Evolutionary conservation across 163 green algal species (phyloP).

Genomic region (Prototheca cutis): DNA sequence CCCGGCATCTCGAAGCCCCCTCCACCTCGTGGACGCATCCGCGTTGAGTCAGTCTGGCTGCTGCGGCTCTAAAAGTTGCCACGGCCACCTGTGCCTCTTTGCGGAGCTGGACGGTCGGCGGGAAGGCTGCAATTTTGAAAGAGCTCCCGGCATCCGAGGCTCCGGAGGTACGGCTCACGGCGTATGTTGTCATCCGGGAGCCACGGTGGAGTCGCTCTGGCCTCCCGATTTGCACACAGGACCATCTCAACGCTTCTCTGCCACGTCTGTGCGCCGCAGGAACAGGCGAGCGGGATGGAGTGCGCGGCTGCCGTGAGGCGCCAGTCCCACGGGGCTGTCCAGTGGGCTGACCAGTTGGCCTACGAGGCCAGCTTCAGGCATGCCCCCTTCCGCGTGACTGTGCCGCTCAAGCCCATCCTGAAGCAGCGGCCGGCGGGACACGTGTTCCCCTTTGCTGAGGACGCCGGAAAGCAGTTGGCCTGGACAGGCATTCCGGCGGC

Average conservation of each 20-base stretch:
- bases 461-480: not conserved
- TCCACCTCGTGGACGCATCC: too few relatives aligned
- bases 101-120: not conserved
- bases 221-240: not conserved
- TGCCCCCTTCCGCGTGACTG: not conserved
- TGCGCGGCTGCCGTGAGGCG: not conserved
- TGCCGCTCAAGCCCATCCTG: not conserved
- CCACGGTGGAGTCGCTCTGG: too few relatives aligned
- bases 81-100: too few relatives aligned
- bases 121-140: not conserved
- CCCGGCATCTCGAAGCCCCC: too few relatives aligned
- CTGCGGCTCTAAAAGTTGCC: too few relatives aligned
- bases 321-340: not conserved
- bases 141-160: not conserved
- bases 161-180: not conserved
- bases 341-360: not conserved
- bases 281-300: not conserved
- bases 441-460: not conserved
- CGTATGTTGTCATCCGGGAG: not conserved
- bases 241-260: not conserved
- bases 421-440: not conserved
- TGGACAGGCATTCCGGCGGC: not conserved
- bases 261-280: not conserved
- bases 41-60: too few relatives aligned
- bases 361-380: not conserved